Conservation (phyloP, 805 yeast genomes). For the Wickerhamomyces bovis region DNA sequence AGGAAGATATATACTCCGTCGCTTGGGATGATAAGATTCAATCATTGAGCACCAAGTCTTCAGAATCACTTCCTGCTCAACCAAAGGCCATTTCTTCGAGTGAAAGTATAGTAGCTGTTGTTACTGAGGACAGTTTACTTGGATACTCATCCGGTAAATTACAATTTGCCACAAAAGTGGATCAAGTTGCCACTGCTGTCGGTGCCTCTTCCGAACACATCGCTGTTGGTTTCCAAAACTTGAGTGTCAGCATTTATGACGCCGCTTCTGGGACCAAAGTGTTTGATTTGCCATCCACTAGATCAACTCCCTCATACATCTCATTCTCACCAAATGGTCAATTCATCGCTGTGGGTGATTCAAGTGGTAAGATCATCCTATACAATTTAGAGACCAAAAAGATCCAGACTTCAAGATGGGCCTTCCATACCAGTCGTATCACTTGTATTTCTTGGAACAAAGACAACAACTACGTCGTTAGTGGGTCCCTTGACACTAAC, state of each 20-base stretch:
- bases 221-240: conserved; percentile 43
- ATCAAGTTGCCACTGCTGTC: conserved; percentile 39
- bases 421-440: conserved; percentile 85
- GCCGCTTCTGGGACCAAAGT: conserved; percentile 18
- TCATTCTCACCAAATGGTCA: conserved; percentile 66
- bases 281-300: conserved; percentile 37
- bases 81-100: conserved; percentile 41
- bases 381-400: conserved; percentile 49
- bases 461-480: conserved; percentile 65
- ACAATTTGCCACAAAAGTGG: conserved; percentile 25
- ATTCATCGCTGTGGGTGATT: conserved; percentile 79
- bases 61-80: conserved; percentile 37
- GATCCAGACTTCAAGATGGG: conserved; percentile 85
- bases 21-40: conserved; percentile 89
- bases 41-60: conserved; percentile 25
- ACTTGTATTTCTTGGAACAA: conserved; percentile 73
- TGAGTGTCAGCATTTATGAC: conserved; percentile 35
- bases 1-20: conserved; percentile 39
- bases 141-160: conserved; percentile 28
- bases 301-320: conserved; percentile 58
- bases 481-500: conserved; percentile 82
- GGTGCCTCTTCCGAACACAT: conserved; percentile 37
- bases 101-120: conserved; percentile 33
- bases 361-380: conserved; percentile 77
- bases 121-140: conserved; percentile 30